These are phyloP conservation scores for Crithidia acanthocephali DNA, from an alignment of 208 protist species.

Conservation along the genomic window DNA sequence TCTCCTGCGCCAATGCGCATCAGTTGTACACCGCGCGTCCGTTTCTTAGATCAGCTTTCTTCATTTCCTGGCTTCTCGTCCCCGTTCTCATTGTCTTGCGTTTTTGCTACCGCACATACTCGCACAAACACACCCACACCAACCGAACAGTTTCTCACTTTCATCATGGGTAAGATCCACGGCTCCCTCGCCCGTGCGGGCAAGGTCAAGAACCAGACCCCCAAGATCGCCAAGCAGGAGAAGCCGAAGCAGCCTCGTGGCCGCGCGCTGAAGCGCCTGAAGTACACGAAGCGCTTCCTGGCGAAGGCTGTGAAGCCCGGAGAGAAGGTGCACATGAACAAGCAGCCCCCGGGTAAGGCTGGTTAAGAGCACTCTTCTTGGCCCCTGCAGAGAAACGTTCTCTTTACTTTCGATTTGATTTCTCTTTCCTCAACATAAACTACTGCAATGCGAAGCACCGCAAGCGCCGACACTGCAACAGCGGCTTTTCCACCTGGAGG, in stretches of 20 bases:
- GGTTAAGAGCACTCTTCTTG: conserved; percentile 63
- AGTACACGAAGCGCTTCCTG: conserved; percentile 98
- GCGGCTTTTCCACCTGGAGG: too few relatives aligned
- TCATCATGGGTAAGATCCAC: conserved; percentile 97
- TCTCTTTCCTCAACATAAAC: neutral
- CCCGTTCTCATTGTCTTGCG: neutral
- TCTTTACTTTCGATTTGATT: conserved; percentile 26
- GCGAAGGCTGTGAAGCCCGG: conserved; percentile 93
- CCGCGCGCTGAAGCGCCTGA: conserved; percentile 97
- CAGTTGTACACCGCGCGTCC: too few relatives aligned
- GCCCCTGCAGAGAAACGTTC: conserved; percentile 18
- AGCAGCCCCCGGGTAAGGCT: conserved; percentile 91
- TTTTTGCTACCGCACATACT: too few relatives aligned
- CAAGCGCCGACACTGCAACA: neutral
- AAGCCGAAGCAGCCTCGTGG: conserved; percentile 95
- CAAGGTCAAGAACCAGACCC: conserved; percentile 99
- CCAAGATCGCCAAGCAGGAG: conserved; percentile 96
- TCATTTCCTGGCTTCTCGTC: too few relatives aligned
- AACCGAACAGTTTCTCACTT: conserved; percentile 19
- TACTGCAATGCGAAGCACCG: neutral
- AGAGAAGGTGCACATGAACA: conserved; percentile 95
- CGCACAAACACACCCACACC: too few relatives aligned
- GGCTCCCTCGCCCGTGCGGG: conserved; percentile 97
- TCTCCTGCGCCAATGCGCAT: too few relatives aligned
- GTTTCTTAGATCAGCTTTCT: too few relatives aligned